Evolutionary conservation across 1,284 basidiomycete genomes (phyloP).

Genomic region (Cerrena zonata): DNA sequence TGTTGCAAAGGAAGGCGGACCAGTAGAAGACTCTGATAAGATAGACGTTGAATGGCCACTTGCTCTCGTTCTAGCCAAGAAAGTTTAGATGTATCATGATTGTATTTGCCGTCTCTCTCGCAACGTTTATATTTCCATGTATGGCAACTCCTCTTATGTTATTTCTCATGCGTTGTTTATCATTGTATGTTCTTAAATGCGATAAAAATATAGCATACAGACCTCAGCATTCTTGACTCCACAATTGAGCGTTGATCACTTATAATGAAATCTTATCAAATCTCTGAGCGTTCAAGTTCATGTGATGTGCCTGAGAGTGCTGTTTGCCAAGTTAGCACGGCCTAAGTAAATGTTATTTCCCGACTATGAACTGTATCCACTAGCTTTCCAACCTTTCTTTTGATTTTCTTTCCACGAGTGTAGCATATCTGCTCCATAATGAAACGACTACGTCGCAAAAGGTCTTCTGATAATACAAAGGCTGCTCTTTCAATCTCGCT

Average conservation of each 20-base stretch:
- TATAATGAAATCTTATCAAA: not conserved
- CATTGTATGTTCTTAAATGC: too few species aligned
- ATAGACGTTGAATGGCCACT: constrained; percentile 71
- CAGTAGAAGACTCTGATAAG: constrained; percentile 34
- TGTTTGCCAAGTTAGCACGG: not conserved
- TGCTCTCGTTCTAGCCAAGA: constrained; percentile 52
- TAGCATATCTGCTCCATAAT: constrained; percentile 10
- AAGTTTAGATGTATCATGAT: too few species aligned
- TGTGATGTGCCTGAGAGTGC: not conserved
- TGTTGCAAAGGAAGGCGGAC: constrained; percentile 32
- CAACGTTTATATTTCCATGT: not conserved
- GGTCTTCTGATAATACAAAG: constrained; percentile 8
- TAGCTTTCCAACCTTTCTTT: not conserved
- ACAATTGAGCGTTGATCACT: too few species aligned
- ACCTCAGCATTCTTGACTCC: too few species aligned
- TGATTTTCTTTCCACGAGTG: not conserved
- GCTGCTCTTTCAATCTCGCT: constrained; percentile 13
- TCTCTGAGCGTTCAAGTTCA: not conserved
- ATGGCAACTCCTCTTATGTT: not conserved
- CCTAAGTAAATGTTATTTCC: not conserved
- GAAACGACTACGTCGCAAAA: constrained; percentile 10
- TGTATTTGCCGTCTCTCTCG: not conserved
- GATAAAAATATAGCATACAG: too few species aligned
- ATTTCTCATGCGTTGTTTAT: not conserved
- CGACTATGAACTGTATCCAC: not conserved